These are phyloP conservation scores for Infundibulicybe gibba DNA, from an alignment of 768 basidiomycete species.

Conservation along the genomic window DNA sequence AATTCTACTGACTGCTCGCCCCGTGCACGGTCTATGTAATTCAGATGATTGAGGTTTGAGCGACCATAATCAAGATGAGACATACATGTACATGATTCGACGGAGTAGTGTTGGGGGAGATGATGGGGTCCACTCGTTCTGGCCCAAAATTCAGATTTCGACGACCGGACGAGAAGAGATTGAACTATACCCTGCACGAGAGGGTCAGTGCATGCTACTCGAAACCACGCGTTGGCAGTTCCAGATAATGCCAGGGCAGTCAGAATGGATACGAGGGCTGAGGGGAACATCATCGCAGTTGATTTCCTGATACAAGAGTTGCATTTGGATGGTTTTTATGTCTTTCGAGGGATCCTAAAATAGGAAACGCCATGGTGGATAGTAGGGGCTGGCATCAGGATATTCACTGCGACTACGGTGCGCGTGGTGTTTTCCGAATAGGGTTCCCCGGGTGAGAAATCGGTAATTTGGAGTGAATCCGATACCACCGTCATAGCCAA, in stretches of 20 bases:
- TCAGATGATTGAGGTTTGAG: background rate
- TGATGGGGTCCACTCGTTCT: conserved; percentile 37
- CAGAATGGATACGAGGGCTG: conserved; percentile 9
- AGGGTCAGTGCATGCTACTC: conserved; percentile 34
- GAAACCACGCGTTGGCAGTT: conserved; percentile 32
- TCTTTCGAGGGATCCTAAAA: too few species aligned
- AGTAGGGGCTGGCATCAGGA: too few species aligned
- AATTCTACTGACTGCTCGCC: conserved; percentile 24
- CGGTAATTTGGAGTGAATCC: too few species aligned
- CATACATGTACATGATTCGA: conserved; percentile 38
- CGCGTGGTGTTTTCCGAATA: too few species aligned
- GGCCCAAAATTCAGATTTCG: background rate
- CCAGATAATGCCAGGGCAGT: conserved; percentile 12
- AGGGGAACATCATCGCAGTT: background rate
- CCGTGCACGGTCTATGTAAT: conserved; percentile 31
- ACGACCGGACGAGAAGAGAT: background rate
- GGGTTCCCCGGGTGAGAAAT: too few species aligned
- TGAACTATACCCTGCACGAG: conserved; percentile 28
- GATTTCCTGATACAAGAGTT: too few species aligned
- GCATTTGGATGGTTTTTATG: too few species aligned
- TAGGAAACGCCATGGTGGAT: too few species aligned
- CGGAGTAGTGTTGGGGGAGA: conserved; percentile 27
- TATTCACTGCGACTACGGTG: too few species aligned
- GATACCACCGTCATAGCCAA: too few species aligned
- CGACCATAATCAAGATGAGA: background rate